Evolutionary conservation across 176 grass and related monocot genomes (phyloP).

Genomic region (Zea luxurians): DNA sequence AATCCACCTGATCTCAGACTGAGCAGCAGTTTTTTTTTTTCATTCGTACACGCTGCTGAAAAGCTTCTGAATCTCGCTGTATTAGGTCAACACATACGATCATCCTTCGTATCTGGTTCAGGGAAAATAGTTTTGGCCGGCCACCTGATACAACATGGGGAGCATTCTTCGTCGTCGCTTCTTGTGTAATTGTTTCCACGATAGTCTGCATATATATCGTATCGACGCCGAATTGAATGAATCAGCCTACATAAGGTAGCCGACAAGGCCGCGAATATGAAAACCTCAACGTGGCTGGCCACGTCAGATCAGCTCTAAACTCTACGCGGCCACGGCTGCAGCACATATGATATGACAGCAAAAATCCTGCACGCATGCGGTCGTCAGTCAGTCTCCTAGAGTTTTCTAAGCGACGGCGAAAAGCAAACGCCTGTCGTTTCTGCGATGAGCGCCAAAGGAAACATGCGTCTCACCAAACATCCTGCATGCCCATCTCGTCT

Average conservation of each 20-base stretch:
- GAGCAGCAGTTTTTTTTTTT: too few relatives aligned
- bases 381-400: background rate
- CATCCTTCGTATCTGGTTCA: too few relatives aligned
- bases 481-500: background rate
- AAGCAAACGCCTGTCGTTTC: conserved; percentile 12
- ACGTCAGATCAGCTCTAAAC: background rate
- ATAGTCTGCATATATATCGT: too few relatives aligned
- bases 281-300: background rate
- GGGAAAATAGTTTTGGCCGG: too few relatives aligned
- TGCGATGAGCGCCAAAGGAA: too few relatives aligned
- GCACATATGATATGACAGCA: background rate
- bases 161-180: background rate
- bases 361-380: background rate
- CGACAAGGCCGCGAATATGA: background rate
- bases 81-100: too few relatives aligned
- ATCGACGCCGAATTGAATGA: too few relatives aligned
- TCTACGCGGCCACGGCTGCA: background rate
- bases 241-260: too few relatives aligned
- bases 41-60: too few relatives aligned
- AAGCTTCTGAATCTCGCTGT: too few relatives aligned
- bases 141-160: background rate
- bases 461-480: conserved; percentile 19
- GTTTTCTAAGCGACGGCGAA: background rate
- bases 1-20: too few relatives aligned
- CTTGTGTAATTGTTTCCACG: too few relatives aligned